Conservation (phyloP, 306 rosid genomes). For the Fagus crenata region DNA sequence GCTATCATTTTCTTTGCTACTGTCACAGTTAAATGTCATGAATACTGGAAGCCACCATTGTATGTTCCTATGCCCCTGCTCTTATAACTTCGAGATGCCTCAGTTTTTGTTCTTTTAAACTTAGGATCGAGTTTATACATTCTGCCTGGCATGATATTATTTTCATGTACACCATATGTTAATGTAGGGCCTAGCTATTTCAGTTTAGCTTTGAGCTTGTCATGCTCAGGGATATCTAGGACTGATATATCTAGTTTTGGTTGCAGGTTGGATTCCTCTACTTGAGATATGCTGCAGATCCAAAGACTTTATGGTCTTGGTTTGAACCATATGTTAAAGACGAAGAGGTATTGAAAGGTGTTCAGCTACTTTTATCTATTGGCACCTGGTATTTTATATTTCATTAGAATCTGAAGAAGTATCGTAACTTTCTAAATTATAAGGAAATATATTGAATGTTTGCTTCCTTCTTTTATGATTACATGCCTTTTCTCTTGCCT, state of each 20-base stretch:
- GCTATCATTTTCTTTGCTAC: background rate
- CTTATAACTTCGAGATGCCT: background rate
- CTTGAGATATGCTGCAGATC: constrained; percentile 88
- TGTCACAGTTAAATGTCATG: background rate
- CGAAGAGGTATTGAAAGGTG: constrained; percentile 66
- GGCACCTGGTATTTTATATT: constrained; percentile 19
- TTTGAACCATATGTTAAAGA: constrained; percentile 84
- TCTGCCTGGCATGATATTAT: background rate
- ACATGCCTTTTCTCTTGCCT: background rate
- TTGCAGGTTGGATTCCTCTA: constrained; percentile 93
- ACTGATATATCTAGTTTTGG: constrained; percentile 26
- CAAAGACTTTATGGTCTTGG: constrained; percentile 94
- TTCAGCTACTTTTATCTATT: constrained; percentile 17
- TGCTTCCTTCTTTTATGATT: constrained; percentile 11
- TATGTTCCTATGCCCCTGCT: background rate
- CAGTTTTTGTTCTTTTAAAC: background rate
- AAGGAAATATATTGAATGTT: constrained; percentile 1
- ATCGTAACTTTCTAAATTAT: background rate
- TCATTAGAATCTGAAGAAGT: constrained; percentile 2
- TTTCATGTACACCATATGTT: background rate
- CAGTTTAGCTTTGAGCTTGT: constrained; percentile 5
- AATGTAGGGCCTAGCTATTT: background rate
- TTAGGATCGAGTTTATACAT: background rate
- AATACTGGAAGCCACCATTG: background rate
- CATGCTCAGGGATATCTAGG: background rate